Evolutionary conservation across 805 yeast species (phyloP).

Genomic region (Pichia rugopelliculosa): DNA sequence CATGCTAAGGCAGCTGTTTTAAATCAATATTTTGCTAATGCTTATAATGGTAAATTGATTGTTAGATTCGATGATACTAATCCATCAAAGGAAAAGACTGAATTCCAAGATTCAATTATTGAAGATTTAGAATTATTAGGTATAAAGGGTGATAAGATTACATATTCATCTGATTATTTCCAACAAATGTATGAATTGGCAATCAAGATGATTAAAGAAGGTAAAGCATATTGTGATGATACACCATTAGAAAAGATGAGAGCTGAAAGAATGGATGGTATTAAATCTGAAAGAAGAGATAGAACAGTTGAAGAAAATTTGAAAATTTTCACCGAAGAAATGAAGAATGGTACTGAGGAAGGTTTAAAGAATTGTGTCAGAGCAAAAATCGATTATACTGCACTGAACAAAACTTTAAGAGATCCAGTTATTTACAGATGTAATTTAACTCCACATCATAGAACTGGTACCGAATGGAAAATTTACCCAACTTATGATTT

Average conservation of each 20-base stretch:
- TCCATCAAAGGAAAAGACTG: slow-evolving; percentile 93
- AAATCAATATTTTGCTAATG: slow-evolving; percentile 93
- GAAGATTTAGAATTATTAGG: slow-evolving; percentile 90
- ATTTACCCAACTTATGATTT: slow-evolving; percentile 97
- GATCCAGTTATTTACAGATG: slow-evolving; percentile 98
- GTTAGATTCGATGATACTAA: slow-evolving; percentile 98
- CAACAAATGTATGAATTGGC: slow-evolving; percentile 85
- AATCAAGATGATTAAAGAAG: slow-evolving; percentile 82
- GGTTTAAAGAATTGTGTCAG: slow-evolving; percentile 91
- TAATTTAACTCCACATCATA: slow-evolving; percentile 95
- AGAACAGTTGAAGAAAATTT: slow-evolving; percentile 90
- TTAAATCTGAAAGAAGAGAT: slow-evolving; percentile 86
- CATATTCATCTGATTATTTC: slow-evolving; percentile 93
- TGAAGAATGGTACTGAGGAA: slow-evolving; percentile 89
- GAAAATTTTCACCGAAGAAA: slow-evolving; percentile 76
- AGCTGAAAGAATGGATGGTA: slow-evolving; percentile 97
- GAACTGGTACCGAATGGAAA: slow-evolving; percentile 91
- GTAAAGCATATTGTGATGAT: slow-evolving; percentile 96
- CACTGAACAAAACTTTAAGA: slow-evolving; percentile 89
- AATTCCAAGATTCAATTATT: slow-evolving; percentile 87
- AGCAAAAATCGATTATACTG: slow-evolving; percentile 91
- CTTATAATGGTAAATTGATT: slow-evolving; percentile 92
- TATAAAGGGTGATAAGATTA: slow-evolving; percentile 80
- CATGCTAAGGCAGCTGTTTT: slow-evolving; percentile 98
- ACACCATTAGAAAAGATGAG: slow-evolving; percentile 94